phyloP scores from a whole-genome alignment of 192 early-diverging fungal species.

The Mycoemilia scoparia region DNA sequence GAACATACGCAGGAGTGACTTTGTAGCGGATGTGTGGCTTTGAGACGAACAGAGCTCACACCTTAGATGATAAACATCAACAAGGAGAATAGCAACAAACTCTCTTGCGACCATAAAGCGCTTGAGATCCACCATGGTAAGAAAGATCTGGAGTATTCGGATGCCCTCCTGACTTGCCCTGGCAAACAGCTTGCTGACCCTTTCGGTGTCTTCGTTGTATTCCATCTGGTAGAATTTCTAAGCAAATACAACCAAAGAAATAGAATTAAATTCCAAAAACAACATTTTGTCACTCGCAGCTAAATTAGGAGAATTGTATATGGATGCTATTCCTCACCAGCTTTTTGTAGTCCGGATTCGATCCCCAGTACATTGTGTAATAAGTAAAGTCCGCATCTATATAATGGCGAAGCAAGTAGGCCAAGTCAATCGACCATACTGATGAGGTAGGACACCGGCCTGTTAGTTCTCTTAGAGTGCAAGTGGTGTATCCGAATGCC shows the following conservation, averaged over 20 bases:
- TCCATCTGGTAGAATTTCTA: constrained; percentile 54
- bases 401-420: constrained; percentile 51
- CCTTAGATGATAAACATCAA: constrained; percentile 43
- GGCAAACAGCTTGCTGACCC: constrained; percentile 61
- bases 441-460: constrained; percentile 37
- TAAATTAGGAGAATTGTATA: no score
- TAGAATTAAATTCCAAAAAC: no score
- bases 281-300: no score
- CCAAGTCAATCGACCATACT: constrained; percentile 84
- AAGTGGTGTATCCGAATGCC: constrained; percentile 34
- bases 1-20: constrained; percentile 4
- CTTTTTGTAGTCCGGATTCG: constrained; percentile 47
- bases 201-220: constrained; percentile 46
- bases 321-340: no score
- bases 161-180: constrained; percentile 45
- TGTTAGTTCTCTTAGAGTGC: constrained; percentile 34
- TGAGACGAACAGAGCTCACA: constrained; percentile 45
- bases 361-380: constrained; percentile 73
- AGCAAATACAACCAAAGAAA: no score
- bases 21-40: constrained; percentile 1
- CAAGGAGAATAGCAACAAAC: constrained; percentile 62
- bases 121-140: constrained; percentile 67
- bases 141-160: constrained; percentile 51
- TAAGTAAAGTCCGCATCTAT: constrained; percentile 71
- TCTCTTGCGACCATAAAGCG: constrained; percentile 57